Evolutionary conservation across 768 basidiomycete species (phyloP).

Genomic region (Tulasnella calospora): DNA sequence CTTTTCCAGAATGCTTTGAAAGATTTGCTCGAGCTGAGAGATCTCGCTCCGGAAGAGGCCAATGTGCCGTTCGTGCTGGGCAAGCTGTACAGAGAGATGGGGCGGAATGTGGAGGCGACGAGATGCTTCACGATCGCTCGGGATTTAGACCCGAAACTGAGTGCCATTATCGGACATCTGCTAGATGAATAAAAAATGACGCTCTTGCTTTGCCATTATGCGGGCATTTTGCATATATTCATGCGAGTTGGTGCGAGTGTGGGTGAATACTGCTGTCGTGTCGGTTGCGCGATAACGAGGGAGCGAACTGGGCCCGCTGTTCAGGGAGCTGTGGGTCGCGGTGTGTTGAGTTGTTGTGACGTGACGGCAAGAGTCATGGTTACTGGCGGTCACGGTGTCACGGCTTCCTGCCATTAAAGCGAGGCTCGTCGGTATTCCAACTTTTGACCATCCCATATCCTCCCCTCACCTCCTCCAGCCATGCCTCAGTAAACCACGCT

Average conservation of each 20-base stretch:
- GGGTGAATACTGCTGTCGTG: neutral
- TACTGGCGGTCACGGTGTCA: conserved; percentile 6
- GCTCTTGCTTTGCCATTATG: neutral
- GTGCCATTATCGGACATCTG: conserved; percentile 49
- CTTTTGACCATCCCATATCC: conserved; percentile 4
- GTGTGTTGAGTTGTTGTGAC: neutral
- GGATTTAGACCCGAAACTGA: conserved; percentile 89
- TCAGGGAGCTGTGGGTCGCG: neutral
- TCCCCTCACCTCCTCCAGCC: conserved; percentile 11
- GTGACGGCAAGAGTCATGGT: neutral
- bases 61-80: conserved; percentile 97
- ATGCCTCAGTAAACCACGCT: conserved; percentile 17
- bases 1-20: conserved; percentile 62
- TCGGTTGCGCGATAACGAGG: conserved; percentile 9
- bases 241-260: conserved; percentile 6
- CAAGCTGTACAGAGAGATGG: conserved; percentile 78
- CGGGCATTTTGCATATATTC: neutral
- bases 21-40: conserved; percentile 75
- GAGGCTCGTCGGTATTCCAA: neutral
- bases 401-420: conserved; percentile 1
- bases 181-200: conserved; percentile 30
- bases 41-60: conserved; percentile 86
- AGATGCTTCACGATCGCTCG: conserved; percentile 84
- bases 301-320: neutral
- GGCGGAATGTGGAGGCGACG: conserved; percentile 72